Conservation (phyloP, 768 basidiomycete species). For the Suillus fuscotomentosus region DNA sequence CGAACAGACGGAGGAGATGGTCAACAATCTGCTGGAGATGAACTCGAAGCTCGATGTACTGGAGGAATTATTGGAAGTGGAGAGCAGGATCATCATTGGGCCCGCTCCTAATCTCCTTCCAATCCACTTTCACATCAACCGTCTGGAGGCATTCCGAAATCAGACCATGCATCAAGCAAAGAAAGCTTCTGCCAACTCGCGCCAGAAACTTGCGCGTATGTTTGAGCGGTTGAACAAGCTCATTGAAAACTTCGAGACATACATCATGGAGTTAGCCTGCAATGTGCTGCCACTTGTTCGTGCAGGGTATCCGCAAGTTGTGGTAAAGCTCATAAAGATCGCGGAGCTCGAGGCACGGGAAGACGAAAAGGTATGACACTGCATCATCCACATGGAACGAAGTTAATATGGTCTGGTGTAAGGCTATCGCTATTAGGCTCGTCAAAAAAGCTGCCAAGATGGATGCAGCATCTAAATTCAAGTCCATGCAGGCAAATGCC, state of each 20-base stretch:
- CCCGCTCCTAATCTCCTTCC: slow-evolving; percentile 86
- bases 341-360: slow-evolving; percentile 90
- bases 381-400: neutral
- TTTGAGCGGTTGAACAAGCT: slow-evolving; percentile 85
- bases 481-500: slow-evolving; percentile 90
- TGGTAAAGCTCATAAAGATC: slow-evolving; percentile 91
- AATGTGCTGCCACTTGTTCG: slow-evolving; percentile 80
- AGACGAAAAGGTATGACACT: slow-evolving; percentile 81
- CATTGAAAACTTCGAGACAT: slow-evolving; percentile 81
- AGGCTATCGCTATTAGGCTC: slow-evolving; percentile 93
- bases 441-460: slow-evolving; percentile 92
- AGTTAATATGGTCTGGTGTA: slow-evolving; percentile 3
- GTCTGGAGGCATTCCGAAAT: slow-evolving; percentile 91
- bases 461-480: slow-evolving; percentile 92
- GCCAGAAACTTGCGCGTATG: slow-evolving; percentile 67
- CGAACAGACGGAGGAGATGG: slow-evolving; percentile 93
- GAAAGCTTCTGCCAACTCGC: slow-evolving; percentile 64
- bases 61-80: slow-evolving; percentile 72
- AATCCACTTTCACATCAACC: slow-evolving; percentile 89
- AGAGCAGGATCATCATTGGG: slow-evolving; percentile 77
- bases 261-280: slow-evolving; percentile 73
- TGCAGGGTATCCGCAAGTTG: slow-evolving; percentile 77
- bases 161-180: slow-evolving; percentile 95
- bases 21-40: slow-evolving; percentile 93
- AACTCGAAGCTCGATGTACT: slow-evolving; percentile 77